These are phyloP conservation scores for Lactifluus volemus DNA, from an alignment of 768 basidiomycete genomes.

Conservation along the genomic window DNA sequence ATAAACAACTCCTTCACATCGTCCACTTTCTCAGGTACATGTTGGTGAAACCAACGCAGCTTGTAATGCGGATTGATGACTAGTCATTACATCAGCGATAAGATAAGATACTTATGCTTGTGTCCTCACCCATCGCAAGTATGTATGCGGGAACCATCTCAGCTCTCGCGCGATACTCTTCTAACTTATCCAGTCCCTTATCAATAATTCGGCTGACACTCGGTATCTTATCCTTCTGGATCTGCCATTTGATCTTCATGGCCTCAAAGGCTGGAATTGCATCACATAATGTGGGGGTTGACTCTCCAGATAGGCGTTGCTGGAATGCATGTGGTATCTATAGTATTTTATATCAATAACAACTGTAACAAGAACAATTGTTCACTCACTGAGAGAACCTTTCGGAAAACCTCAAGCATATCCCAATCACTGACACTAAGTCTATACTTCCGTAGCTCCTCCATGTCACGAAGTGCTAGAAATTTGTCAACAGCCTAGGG, in stretches of 20 bases:
- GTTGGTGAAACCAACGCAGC: too few relatives aligned
- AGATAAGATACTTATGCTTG: too few relatives aligned
- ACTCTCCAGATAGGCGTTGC: background rate
- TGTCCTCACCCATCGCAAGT: background rate
- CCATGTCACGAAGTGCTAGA: background rate
- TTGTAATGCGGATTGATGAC: background rate
- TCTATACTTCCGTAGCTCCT: background rate
- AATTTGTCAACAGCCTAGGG: background rate
- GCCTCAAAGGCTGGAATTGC: background rate
- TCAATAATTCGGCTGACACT: background rate
- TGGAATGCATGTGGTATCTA: slow-evolving; percentile 7
- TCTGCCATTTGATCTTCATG: background rate
- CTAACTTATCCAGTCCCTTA: background rate
- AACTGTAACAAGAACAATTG: background rate
- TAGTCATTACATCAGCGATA: background rate
- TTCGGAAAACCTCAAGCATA: background rate
- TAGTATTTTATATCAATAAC: background rate
- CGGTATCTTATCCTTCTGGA: background rate
- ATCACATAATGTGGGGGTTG: background rate
- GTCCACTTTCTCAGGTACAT: too few relatives aligned
- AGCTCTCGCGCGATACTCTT: background rate
- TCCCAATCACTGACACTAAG: background rate
- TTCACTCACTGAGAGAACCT: background rate
- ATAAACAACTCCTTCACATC: too few relatives aligned
- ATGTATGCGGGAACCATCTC: background rate